Conservation (phyloP, 23 red algal genomes). For the Cyanidiococcus yangmingshanensis region DNA sequence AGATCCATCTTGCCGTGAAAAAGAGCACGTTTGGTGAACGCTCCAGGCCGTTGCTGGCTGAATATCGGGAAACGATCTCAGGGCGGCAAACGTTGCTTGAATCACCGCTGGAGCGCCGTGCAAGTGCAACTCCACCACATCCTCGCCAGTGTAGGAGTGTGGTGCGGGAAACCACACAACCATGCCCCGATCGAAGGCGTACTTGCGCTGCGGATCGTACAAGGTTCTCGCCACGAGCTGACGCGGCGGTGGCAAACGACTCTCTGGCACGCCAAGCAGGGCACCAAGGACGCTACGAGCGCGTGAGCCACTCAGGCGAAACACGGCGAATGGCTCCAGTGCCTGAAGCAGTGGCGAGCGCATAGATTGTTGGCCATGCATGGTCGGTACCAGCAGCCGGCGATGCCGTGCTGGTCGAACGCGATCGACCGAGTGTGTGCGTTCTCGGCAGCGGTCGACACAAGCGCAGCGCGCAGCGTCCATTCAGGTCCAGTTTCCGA, state of each 20-base stretch:
- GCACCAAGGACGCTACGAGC: background rate
- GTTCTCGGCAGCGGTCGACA: no score
- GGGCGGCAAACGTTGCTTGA: conserved; percentile 35
- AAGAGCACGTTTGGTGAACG: conserved; percentile 83
- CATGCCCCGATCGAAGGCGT: conserved; percentile 60
- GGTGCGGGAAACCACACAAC: conserved; percentile 71
- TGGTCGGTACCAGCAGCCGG: background rate
- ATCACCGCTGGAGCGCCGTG: conserved; percentile 79
- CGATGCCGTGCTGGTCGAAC: background rate
- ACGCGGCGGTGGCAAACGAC: background rate
- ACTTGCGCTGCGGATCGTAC: background rate
- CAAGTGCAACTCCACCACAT: conserved; percentile 87
- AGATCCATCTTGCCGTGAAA: conserved; percentile 68
- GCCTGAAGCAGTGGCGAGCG: background rate
- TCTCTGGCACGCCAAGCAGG: background rate
- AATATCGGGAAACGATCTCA: conserved; percentile 20
- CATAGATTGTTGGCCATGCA: background rate
- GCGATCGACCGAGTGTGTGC: no score
- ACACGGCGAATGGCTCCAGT: background rate
- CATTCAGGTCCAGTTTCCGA: background rate
- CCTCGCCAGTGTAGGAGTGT: conserved; percentile 71
- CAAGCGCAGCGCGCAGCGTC: background rate
- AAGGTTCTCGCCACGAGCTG: conserved; percentile 8
- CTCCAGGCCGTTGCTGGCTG: conserved; percentile 55
- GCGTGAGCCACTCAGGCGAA: background rate